Evolutionary conservation across 192 early-diverging fungal genomes (phyloP).

Genomic region (Backusella luteola): DNA sequence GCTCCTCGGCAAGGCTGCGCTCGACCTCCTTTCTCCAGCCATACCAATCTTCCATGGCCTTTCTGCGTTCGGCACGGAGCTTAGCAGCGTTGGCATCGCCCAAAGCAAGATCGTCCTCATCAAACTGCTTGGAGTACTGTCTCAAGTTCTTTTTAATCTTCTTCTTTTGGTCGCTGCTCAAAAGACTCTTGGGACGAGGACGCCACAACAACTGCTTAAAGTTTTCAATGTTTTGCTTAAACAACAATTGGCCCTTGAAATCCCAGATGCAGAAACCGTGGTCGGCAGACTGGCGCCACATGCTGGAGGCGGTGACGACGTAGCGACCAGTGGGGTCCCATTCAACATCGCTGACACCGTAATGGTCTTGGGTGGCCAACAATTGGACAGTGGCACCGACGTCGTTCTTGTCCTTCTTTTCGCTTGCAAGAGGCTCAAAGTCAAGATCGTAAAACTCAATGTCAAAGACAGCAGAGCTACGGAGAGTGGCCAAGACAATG

Average conservation of each 20-base stretch:
- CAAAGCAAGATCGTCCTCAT: constrained; percentile 82
- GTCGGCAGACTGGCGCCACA: constrained; percentile 82
- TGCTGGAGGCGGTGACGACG: constrained; percentile 80
- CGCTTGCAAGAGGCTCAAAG: constrained; percentile 51
- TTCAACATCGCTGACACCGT: constrained; percentile 92
- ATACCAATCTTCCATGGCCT: constrained; percentile 82
- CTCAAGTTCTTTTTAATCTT: constrained; percentile 90
- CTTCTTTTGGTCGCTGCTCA: constrained; percentile 79
- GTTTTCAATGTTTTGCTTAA: constrained; percentile 68
- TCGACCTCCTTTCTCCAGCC: constrained; percentile 73
- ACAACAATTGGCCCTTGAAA: constrained; percentile 81
- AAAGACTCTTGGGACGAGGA: constrained; percentile 83
- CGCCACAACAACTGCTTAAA: constrained; percentile 97
- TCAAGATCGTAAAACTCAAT: constrained; percentile 95
- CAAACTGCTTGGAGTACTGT: constrained; percentile 84
- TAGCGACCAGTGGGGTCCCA: constrained; percentile 99
- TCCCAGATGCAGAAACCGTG: constrained; percentile 93
- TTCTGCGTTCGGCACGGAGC: constrained; percentile 71
- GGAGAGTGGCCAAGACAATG: constrained; percentile 82
- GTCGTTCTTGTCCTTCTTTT: constrained; percentile 53
- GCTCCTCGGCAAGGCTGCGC: constrained; percentile 57
- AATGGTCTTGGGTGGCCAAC: constrained; percentile 84
- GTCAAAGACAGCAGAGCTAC: constrained; percentile 69
- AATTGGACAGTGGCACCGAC: constrained; percentile 56
- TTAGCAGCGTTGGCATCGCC: constrained; percentile 70